Evolutionary conservation across 2,329 filamentous ascomycete genomes (phyloP).

Genomic region (Colletotrichum filicis): DNA sequence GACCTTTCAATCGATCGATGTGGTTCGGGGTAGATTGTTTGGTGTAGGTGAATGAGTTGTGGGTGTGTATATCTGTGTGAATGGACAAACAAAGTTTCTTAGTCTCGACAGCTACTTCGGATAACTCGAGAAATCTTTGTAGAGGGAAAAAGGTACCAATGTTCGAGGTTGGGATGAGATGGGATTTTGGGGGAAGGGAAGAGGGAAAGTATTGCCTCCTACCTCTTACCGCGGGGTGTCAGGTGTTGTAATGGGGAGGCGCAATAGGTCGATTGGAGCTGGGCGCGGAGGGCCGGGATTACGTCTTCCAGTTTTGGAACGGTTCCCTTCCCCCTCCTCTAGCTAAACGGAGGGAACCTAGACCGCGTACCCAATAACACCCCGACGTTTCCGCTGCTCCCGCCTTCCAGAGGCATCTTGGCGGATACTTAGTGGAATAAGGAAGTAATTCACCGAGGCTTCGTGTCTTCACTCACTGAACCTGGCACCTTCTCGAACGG

Average conservation of each 20-base stretch:
- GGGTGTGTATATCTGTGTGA: not conserved
- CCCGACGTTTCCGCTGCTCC: slow-evolving; percentile 6
- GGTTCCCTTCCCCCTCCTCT: not conserved
- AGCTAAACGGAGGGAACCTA: not conserved
- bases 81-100: not conserved
- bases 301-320: slow-evolving; percentile 19
- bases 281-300: slow-evolving; percentile 26
- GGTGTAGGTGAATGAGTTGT: not conserved
- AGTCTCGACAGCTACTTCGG: slow-evolving; percentile 1
- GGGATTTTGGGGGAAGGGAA: not conserved
- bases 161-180: not conserved
- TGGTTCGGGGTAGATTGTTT: not conserved
- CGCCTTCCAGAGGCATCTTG: not conserved
- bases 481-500: not conserved
- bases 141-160: not conserved
- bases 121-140: not conserved
- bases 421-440: not conserved
- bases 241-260: slow-evolving; percentile 26
- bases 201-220: slow-evolving; percentile 1
- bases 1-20: not conserved
- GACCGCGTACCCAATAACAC: not conserved
- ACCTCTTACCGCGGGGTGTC: slow-evolving; percentile 3
- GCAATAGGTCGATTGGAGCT: slow-evolving; percentile 10
- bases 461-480: not conserved
- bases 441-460: slow-evolving; percentile 7